Evolutionary conservation across 2,329 filamentous ascomycete genomes (phyloP).

Genomic region (Macrophomina pseudophaseolina): DNA sequence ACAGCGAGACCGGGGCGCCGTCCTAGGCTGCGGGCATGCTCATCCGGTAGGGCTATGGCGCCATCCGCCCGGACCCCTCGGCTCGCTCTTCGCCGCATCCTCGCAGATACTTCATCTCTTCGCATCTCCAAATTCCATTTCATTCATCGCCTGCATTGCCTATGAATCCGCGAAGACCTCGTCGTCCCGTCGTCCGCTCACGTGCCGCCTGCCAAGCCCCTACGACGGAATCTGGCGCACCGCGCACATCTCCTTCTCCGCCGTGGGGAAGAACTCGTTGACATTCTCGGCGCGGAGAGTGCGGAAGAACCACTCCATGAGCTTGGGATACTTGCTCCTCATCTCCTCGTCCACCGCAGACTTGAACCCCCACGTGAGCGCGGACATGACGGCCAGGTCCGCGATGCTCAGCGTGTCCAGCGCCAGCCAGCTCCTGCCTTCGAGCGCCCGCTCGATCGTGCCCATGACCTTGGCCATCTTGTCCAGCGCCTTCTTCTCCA

Average conservation of each 20-base stretch:
- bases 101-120: not conserved
- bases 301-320: constrained; percentile 33
- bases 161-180: too few relatives aligned
- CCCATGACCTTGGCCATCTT: constrained; percentile 28
- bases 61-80: constrained; percentile 9
- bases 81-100: not conserved
- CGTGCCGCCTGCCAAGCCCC: not conserved
- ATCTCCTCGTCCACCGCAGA: constrained; percentile 31
- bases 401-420: constrained; percentile 33
- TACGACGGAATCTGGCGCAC: constrained; percentile 11
- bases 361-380: constrained; percentile 31
- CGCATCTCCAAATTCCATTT: not conserved
- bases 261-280: constrained; percentile 28
- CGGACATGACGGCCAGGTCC: constrained; percentile 34
- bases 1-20: constrained; percentile 6
- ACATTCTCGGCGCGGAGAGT: constrained; percentile 31
- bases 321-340: constrained; percentile 30
- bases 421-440: constrained; percentile 28
- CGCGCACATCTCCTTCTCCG: constrained; percentile 5
- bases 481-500: constrained; percentile 27
- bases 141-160: not conserved
- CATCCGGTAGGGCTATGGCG: not conserved
- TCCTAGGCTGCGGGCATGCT: not conserved
- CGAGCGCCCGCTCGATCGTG: constrained; percentile 30
- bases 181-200: not conserved